A percentile compares a stretch with the other conserved stretches of the same genome.
phyloP scores from a whole-genome alignment of 2,329 filamentous ascomycete genomes.

The Pseudogymnoascus sp. region DNA sequence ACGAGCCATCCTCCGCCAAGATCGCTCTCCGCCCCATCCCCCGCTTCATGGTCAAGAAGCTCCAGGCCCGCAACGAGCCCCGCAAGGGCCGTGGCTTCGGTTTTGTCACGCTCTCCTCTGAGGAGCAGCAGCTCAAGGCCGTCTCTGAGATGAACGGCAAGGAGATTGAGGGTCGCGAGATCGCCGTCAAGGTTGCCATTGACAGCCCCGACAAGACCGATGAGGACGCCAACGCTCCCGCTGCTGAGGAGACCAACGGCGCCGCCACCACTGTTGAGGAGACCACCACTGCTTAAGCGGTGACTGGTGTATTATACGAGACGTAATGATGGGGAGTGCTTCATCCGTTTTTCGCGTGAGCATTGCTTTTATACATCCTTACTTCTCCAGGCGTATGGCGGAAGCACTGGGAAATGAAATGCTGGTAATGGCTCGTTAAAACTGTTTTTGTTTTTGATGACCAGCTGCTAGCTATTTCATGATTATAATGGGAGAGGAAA shows the following conservation, averaged over 20 bases:
- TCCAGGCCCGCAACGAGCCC: conserved; percentile 92
- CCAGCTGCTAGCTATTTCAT: background rate
- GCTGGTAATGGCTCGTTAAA: conserved; percentile 8
- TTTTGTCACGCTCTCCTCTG: conserved; percentile 90
- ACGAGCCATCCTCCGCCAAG: conserved; percentile 91
- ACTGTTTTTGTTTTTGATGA: background rate
- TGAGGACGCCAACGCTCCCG: conserved; percentile 65
- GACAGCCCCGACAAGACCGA: conserved; percentile 95
- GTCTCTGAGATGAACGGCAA: conserved; percentile 98
- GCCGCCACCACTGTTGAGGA: conserved; percentile 18
- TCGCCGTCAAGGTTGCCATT: conserved; percentile 99
- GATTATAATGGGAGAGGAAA: background rate
- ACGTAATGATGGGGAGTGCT: background rate
- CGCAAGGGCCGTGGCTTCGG: conserved; percentile 99
- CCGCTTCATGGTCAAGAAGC: conserved; percentile 99
- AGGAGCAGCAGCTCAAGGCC: conserved; percentile 96
- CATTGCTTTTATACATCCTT: conserved; percentile 6
- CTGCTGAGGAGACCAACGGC: conserved; percentile 33
- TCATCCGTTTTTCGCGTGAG: background rate
- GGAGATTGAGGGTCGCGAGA: conserved; percentile 97
- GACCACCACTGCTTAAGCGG: conserved; percentile 10
- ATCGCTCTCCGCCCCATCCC: conserved; percentile 97
- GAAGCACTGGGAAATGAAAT: conserved; percentile 8
- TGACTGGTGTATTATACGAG: background rate
- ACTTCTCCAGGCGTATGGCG: conserved; percentile 1